phyloP scores from a whole-genome alignment of 768 basidiomycete species.

The Panaeolus papilionaceus region DNA sequence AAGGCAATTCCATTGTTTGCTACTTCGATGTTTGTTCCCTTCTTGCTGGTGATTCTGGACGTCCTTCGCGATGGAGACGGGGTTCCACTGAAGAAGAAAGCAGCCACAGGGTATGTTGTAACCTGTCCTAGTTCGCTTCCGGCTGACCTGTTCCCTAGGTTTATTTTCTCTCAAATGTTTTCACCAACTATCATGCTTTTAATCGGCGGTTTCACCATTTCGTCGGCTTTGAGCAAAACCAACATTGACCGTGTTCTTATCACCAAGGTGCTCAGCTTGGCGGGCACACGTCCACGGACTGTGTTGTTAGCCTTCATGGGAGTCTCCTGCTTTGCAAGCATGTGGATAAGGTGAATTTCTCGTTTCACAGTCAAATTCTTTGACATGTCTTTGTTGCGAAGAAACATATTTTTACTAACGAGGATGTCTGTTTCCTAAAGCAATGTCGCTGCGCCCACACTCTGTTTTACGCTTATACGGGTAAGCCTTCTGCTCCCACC shows the following conservation, averaged over 20 bases:
- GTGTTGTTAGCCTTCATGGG: constrained; percentile 95
- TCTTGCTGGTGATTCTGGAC: constrained; percentile 84
- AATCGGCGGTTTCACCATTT: constrained; percentile 97
- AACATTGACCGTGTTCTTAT: constrained; percentile 93
- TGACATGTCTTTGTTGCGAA: constrained; percentile 13
- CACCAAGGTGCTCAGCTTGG: constrained; percentile 87
- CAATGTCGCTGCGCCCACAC: constrained; percentile 96
- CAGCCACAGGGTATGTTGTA: constrained; percentile 75
- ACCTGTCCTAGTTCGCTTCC: neutral
- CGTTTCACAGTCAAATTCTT: constrained; percentile 8
- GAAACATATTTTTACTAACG: constrained; percentile 23
- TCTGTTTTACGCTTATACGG: constrained; percentile 95
- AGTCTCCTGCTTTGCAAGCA: constrained; percentile 96
- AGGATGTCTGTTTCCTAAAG: constrained; percentile 41
- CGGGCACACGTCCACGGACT: constrained; percentile 84
- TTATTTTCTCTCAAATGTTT: constrained; percentile 95
- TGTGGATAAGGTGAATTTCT: constrained; percentile 91
- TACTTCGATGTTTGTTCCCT: constrained; percentile 90
- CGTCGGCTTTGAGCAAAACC: constrained; percentile 94
- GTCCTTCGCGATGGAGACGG: constrained; percentile 73
- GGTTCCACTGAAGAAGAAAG: constrained; percentile 57
- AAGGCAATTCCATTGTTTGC: constrained; percentile 97
- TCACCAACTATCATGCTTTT: constrained; percentile 98
- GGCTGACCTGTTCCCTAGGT: constrained; percentile 51
- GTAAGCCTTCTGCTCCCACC: constrained; percentile 51